These are phyloP conservation scores for Mortierella sp. DNA, from an alignment of 371 early-diverging fungal genomes.

Conservation along the genomic window DNA sequence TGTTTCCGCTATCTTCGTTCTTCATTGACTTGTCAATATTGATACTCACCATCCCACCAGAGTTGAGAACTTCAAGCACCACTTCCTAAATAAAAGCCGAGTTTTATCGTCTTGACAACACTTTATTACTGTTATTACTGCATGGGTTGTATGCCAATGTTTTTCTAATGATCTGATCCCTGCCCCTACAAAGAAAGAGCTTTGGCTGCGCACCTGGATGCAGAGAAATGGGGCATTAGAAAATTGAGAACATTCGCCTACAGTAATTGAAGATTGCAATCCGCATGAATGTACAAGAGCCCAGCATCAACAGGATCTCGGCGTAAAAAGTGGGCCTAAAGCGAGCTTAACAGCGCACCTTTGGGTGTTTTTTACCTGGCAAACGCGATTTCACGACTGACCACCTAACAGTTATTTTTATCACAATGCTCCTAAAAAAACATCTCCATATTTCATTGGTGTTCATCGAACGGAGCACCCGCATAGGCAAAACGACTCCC, in stretches of 20 bases:
- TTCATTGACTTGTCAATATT: not conserved
- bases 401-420: not conserved
- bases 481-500: too few relatives aligned
- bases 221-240: not conserved
- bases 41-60: not conserved
- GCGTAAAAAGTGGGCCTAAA: not conserved
- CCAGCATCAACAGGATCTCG: not conserved
- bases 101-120: not conserved
- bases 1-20: not conserved
- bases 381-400: not conserved
- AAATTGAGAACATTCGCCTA: not conserved
- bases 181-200: not conserved
- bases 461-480: conserved; percentile 6
- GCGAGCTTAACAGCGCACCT: not conserved
- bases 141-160: not conserved
- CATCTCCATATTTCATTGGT: not conserved
- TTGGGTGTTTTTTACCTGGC: not conserved
- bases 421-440: not conserved
- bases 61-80: not conserved
- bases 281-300: conserved; percentile 4
- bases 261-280: too few relatives aligned
- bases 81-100: not conserved
- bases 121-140: not conserved
- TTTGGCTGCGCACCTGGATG: conserved; percentile 10
- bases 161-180: not conserved